These are phyloP conservation scores for Trichoderma guizhouense DNA, from an alignment of 2,329 filamentous ascomycete genomes.

Conservation along the genomic window DNA sequence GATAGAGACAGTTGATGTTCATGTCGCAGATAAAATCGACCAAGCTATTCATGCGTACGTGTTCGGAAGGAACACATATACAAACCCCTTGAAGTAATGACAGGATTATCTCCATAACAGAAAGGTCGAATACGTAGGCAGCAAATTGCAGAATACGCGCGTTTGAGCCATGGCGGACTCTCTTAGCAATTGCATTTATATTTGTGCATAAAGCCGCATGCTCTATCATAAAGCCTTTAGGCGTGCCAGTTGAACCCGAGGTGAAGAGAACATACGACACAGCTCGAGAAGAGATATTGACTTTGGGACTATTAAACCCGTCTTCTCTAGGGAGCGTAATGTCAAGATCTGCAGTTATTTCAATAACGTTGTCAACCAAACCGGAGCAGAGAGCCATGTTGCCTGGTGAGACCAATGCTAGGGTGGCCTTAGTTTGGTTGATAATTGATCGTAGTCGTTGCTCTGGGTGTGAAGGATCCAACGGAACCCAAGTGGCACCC, in stretches of 20 bases:
- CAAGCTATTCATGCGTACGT: constrained; percentile 15
- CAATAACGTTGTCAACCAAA: background rate
- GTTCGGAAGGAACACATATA: background rate
- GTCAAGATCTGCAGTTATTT: background rate
- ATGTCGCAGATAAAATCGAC: constrained; percentile 8
- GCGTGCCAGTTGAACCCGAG: background rate
- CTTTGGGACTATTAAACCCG: background rate
- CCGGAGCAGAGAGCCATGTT: background rate
- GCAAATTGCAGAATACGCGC: constrained; percentile 11
- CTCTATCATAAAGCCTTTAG: constrained; percentile 8
- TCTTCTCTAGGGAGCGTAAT: background rate
- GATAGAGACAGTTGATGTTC: constrained; percentile 14
- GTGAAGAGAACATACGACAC: constrained; percentile 13
- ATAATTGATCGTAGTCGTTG: background rate
- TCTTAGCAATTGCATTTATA: background rate
- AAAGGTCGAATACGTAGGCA: constrained; percentile 12
- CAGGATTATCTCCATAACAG: constrained; percentile 16
- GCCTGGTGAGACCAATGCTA: background rate
- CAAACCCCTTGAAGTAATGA: constrained; percentile 11
- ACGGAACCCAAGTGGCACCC: constrained; percentile 7
- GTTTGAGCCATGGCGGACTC: background rate
- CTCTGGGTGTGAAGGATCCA: constrained; percentile 5
- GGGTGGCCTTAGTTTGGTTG: background rate
- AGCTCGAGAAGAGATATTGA: background rate
- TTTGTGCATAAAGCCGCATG: constrained; percentile 6